Evolutionary conservation across 129 eudicot genomes (phyloP).

Genomic region (Solidago caesia): DNA sequence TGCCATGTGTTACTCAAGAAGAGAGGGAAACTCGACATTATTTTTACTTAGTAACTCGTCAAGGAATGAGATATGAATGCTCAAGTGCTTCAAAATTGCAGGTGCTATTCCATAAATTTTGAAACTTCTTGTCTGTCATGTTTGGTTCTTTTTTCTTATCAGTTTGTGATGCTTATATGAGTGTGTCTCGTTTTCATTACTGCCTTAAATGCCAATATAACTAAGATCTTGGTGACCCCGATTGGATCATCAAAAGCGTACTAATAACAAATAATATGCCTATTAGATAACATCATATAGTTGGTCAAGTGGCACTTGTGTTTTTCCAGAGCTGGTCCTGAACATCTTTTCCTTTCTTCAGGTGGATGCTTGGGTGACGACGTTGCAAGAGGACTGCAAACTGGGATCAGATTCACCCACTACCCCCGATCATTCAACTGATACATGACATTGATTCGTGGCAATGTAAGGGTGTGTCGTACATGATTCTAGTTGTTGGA

Average conservation of each 20-base stretch:
- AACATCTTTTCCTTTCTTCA: constrained; percentile 22
- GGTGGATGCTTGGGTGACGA: constrained; percentile 88
- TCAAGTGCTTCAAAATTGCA: constrained; percentile 70
- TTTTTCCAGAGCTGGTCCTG: neutral
- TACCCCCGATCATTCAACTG: constrained; percentile 7
- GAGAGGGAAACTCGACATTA: constrained; percentile 58
- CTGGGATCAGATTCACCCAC: constrained; percentile 28
- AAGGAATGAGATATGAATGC: constrained; percentile 85
- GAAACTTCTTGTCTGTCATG: neutral
- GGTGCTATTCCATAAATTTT: constrained; percentile 36
- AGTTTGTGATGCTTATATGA: neutral
- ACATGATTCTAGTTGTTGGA: constrained; percentile 17
- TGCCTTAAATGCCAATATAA: too few relatives aligned
- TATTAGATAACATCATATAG: too few relatives aligned
- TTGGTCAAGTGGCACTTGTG: too few relatives aligned
- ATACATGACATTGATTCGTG: constrained; percentile 13
- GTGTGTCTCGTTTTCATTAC: too few relatives aligned
- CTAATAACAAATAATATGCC: too few relatives aligned
- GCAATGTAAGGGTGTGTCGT: constrained; percentile 1
- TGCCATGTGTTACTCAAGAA: constrained; percentile 66
- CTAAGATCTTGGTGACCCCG: too few relatives aligned
- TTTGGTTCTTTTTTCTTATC: too few relatives aligned
- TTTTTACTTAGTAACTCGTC: constrained; percentile 72
- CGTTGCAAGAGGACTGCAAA: constrained; percentile 59
- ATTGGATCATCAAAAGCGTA: too few relatives aligned